These are phyloP conservation scores for Corymbia maculata DNA, from an alignment of 345 rosid genomes.

Conservation along the genomic window DNA sequence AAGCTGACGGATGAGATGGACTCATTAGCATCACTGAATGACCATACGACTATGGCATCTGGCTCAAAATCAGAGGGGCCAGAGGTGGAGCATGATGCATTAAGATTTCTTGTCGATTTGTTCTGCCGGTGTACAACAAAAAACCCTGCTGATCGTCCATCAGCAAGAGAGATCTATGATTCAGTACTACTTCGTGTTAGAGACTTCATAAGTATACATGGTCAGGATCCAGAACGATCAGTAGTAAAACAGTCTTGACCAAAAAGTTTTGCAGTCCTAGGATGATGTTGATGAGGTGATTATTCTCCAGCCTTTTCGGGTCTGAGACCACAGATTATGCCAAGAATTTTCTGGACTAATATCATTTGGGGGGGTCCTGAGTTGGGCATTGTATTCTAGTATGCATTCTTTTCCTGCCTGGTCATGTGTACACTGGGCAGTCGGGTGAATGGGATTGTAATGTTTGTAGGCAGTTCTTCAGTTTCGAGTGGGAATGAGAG, in stretches of 20 bases:
- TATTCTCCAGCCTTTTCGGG: background rate
- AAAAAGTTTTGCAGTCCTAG: background rate
- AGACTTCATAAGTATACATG: background rate
- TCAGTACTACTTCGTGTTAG: conserved; percentile 21
- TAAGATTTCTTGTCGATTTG: conserved; percentile 61
- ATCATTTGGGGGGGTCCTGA: background rate
- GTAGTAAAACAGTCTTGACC: background rate
- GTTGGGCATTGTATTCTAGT: background rate
- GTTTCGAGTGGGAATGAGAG: background rate
- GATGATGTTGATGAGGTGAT: background rate
- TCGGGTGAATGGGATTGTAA: background rate
- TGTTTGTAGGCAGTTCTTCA: background rate
- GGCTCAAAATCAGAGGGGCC: conserved; percentile 18
- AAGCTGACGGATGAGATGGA: conserved; percentile 49
- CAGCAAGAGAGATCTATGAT: conserved; percentile 47
- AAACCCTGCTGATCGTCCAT: conserved; percentile 61
- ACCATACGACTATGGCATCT: conserved; percentile 9
- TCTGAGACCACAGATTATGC: background rate
- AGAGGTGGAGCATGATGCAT: conserved; percentile 30
- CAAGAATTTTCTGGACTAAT: background rate
- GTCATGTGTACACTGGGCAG: background rate
- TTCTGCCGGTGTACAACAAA: conserved; percentile 59
- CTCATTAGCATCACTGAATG: conserved; percentile 25
- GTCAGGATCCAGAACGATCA: background rate
- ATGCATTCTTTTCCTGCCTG: background rate